Percentiles rank a stretch among this genome's conserved stretches.
Evolutionary conservation across 495 filamentous ascomycete species (phyloP).

Genomic region (Friedmanniomyces simplex): DNA sequence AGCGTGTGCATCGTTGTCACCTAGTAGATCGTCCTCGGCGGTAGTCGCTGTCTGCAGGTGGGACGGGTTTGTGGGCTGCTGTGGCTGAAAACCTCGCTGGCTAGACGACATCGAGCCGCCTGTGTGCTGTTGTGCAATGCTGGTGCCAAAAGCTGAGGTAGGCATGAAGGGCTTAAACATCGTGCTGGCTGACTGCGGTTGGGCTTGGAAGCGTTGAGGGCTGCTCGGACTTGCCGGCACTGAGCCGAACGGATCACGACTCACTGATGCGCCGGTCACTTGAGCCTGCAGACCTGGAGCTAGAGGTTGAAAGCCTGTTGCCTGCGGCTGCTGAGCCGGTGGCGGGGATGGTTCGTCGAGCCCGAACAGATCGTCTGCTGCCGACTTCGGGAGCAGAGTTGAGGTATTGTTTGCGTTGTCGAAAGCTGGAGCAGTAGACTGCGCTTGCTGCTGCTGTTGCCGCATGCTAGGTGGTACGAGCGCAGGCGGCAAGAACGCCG

Average conservation of each 20-base stretch:
- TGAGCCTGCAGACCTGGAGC: constrained; percentile 3
- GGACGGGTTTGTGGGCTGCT: constrained; percentile 30
- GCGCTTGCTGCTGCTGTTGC: constrained; percentile 39
- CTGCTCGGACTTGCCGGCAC: constrained; percentile 42
- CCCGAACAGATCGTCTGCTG: constrained; percentile 84
- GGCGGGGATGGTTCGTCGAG: constrained; percentile 56
- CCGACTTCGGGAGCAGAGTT: constrained; percentile 49
- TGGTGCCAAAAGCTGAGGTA: constrained; percentile 80
- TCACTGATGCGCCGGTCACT: constrained; percentile 22
- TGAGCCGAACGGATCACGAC: constrained; percentile 48
- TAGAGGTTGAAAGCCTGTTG: constrained; percentile 33
- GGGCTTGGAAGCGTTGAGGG: constrained; percentile 27
- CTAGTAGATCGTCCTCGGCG: constrained; percentile 79
- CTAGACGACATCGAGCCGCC: constrained; percentile 52
- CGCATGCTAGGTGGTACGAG: constrained; percentile 87
- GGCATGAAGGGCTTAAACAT: constrained; percentile 86
- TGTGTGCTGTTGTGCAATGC: constrained; percentile 64
- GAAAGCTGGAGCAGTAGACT: constrained; percentile 43
- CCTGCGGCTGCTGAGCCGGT: constrained; percentile 43
- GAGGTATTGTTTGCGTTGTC: constrained; percentile 40
- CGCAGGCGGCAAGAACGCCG: constrained; percentile 62
- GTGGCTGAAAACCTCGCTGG: constrained; percentile 29
- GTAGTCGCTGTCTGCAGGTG: constrained; percentile 1
- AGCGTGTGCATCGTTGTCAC: constrained; percentile 64
- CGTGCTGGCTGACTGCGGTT: constrained; percentile 33